Evolutionary conservation across 1,284 basidiomycete species (phyloP), one percentile per base, ranked within the genome.

Genomic region (Trametes polyzona): DNA sequence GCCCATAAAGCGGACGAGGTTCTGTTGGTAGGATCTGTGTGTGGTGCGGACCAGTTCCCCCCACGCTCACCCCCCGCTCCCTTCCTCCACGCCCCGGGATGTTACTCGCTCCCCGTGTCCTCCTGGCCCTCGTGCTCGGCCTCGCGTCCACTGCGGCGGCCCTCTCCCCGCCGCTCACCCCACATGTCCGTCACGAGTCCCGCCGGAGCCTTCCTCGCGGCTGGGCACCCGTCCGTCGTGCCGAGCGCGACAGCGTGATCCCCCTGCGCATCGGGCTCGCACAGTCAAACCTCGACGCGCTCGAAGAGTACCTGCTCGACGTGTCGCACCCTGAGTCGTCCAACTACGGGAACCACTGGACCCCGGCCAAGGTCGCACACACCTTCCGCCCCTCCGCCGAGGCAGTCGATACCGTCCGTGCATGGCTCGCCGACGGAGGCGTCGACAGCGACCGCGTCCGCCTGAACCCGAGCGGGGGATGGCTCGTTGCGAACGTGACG

Each of bases 211-310:
- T 70, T 6, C 78, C 77, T 9, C 33, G 49, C 32, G 75, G 74
- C 23, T 80, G 78, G 78, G 54, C 58, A 16, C 69, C 66, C 26
- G 55, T 69, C 37, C 70, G 73, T 10, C 68, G 73, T 32, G 71
- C 75, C 33, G 65, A 67, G 3, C 59, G 73, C 27, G 61, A 67
- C 42, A 58, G 68, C 6, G 47, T 69, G 47, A 65, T 79, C 16
- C 76, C 76, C n/a, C 63, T 82, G 26, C 74, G 76, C 39, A 76
- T 82, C 55, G 80, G 76, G 6, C 74, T 82, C 29, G 71, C 69
- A 33, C 80, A 81, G 64, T 69, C 73, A 21, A 80, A 81, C 65
- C 55, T 79, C 17, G 70, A 76, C 53, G 68, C 69, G 23, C 64
- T 81, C 27, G 75, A 81, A 46, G 69, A 72, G n/a, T 68, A 71